Percentiles rank a stretch among this genome's conserved stretches.
Evolutionary conservation across 441 rosid genomes (phyloP).

Genomic region (Aquilaria agallochum): DNA sequence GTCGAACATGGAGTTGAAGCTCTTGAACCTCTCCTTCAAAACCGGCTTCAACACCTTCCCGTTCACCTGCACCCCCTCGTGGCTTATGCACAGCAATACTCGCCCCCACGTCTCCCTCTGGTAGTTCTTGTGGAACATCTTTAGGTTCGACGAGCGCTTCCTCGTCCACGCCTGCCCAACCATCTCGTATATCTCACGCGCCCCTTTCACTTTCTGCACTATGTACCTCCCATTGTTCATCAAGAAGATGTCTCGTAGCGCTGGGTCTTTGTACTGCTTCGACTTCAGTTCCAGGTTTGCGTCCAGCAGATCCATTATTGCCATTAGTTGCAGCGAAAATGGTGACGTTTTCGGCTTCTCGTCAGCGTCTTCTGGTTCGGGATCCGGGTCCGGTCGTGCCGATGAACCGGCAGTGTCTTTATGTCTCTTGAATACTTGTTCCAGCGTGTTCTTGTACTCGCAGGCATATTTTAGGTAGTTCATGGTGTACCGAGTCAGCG

Average conservation of each 20-base stretch:
- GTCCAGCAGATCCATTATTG: slow-evolving; percentile 49
- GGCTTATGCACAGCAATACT: slow-evolving; percentile 54
- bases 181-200: slow-evolving; percentile 51
- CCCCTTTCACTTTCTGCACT: slow-evolving; percentile 64
- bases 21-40: slow-evolving; percentile 78
- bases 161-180: slow-evolving; percentile 49
- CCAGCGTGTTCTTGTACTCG: slow-evolving; percentile 56
- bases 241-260: slow-evolving; percentile 54
- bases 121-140: slow-evolving; percentile 68
- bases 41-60: slow-evolving; percentile 68
- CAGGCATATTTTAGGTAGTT: slow-evolving; percentile 69
- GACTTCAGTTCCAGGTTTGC: slow-evolving; percentile 53
- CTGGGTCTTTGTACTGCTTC: slow-evolving; percentile 44
- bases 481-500: slow-evolving; percentile 69
- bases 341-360: slow-evolving; percentile 38
- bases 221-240: slow-evolving; percentile 94
- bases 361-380: slow-evolving; percentile 16
- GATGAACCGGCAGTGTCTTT: slow-evolving; percentile 5
- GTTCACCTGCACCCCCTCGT: slow-evolving; percentile 60
- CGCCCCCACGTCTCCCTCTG: slow-evolving; percentile 85
- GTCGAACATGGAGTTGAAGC: slow-evolving; percentile 67
- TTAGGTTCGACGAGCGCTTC: slow-evolving; percentile 57
- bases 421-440: slow-evolving; percentile 47
- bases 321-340: slow-evolving; percentile 36
- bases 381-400: slow-evolving; percentile 5